Conservation (phyloP, 148 eudicot species). For the Diospyros lotus region DNA sequence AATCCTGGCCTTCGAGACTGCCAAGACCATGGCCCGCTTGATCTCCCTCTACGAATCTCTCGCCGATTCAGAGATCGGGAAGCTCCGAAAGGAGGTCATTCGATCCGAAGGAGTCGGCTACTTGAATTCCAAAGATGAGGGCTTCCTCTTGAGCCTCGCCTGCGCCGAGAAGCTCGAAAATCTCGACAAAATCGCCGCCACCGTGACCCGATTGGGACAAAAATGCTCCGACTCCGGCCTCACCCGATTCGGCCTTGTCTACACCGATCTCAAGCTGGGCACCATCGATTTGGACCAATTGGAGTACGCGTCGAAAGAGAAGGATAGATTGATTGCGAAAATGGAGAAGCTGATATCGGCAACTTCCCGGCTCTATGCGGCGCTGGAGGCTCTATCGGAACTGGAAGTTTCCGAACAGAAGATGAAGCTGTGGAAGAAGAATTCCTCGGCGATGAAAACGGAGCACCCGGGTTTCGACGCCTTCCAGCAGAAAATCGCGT, state of each 20-base stretch:
- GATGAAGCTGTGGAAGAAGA: constrained; percentile 41
- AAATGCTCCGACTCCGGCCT: constrained; percentile 52
- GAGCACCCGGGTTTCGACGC: constrained; percentile 29
- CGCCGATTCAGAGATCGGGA: constrained; percentile 35
- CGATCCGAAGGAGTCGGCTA: constrained; percentile 43
- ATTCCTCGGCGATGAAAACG: neutral
- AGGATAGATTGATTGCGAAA: constrained; percentile 42
- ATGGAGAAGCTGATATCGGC: constrained; percentile 46
- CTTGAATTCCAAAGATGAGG: constrained; percentile 55
- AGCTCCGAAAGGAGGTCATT: constrained; percentile 26
- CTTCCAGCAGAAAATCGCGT: constrained; percentile 43
- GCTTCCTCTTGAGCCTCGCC: constrained; percentile 55
- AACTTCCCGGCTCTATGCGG: constrained; percentile 40
- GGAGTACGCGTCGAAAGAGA: constrained; percentile 42
- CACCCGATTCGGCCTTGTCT: constrained; percentile 41
- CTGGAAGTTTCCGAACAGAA: constrained; percentile 53
- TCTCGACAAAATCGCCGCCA: constrained; percentile 50
- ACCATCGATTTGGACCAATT: constrained; percentile 34
- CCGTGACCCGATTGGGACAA: constrained; percentile 49
- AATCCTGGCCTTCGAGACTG: constrained; percentile 71
- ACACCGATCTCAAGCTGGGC: constrained; percentile 56
- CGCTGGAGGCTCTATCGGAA: constrained; percentile 45
- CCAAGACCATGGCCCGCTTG: constrained; percentile 53
- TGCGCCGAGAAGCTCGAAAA: constrained; percentile 81
- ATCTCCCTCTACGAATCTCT: constrained; percentile 67